Percentiles rank a stretch among this genome's conserved stretches.
These are phyloP conservation scores for Fusarium sp. DNA, from an alignment of 2,329 filamentous ascomycete species.

Conservation along the genomic window DNA sequence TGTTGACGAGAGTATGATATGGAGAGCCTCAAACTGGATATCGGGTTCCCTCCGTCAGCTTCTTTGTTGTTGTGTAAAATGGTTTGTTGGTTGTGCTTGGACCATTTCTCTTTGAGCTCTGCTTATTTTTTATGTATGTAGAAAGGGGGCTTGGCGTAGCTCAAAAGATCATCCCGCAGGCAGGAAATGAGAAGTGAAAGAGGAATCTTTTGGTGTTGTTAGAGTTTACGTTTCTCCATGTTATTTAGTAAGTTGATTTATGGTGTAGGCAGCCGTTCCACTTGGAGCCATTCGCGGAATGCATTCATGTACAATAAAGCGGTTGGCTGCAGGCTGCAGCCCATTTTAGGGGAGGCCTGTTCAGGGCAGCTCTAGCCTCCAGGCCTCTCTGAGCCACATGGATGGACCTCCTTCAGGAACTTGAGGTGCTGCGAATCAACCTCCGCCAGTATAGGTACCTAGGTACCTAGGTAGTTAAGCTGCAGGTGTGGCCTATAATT, in stretches of 20 bases:
- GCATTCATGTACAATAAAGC: slow-evolving; percentile 4
- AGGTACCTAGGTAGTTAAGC: too few species aligned
- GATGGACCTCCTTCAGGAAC: slow-evolving; percentile 27
- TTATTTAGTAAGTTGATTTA: slow-evolving; percentile 13
- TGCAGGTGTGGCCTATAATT: not conserved
- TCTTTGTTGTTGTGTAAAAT: slow-evolving; percentile 17
- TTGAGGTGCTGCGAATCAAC: not conserved
- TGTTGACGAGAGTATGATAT: not conserved
- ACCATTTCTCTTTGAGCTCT: slow-evolving; percentile 10
- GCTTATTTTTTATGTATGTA: not conserved
- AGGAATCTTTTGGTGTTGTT: slow-evolving; percentile 2
- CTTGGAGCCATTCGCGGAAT: not conserved
- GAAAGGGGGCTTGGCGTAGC: not conserved
- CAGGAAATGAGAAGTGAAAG: not conserved
- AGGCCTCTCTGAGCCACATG: slow-evolving; percentile 22
- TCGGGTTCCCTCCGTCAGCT: not conserved
- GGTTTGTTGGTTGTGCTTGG: slow-evolving; percentile 31
- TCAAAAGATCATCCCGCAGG: not conserved
- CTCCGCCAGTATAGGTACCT: slow-evolving; percentile 4
- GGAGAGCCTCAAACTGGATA: not conserved
- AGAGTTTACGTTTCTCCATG: slow-evolving; percentile 10
- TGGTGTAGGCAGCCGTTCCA: slow-evolving; percentile 23
- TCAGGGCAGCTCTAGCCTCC: slow-evolving; percentile 7
- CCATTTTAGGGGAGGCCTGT: slow-evolving; percentile 12
- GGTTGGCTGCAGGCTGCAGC: slow-evolving; percentile 36